Percentiles rank a stretch among this genome's conserved stretches.
Evolutionary conservation across 306 rosid genomes (phyloP).

Genomic region (Aeschynomene evenia): DNA sequence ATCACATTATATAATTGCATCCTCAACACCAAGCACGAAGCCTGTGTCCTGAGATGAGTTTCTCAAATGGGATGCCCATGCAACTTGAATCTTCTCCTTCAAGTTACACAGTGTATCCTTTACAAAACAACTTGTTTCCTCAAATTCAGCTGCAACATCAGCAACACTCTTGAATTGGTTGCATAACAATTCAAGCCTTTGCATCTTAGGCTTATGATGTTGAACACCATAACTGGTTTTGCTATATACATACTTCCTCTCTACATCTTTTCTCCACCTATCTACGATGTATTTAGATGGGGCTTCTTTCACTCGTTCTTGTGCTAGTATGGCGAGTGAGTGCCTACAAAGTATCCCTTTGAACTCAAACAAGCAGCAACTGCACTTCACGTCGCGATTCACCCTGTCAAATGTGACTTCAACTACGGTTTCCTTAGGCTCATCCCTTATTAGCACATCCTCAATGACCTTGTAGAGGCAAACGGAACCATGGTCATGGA

Average conservation of each 20-base stretch:
- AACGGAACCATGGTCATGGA: conserved; percentile 6
- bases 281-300: conserved; percentile 33
- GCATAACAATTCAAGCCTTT: conserved; percentile 31
- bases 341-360: conserved; percentile 43
- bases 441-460: conserved; percentile 22
- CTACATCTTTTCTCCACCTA: conserved; percentile 33
- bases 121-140: conserved; percentile 37
- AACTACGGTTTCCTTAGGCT: conserved; percentile 15
- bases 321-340: conserved; percentile 37
- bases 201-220: conserved; percentile 28
- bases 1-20: neutral
- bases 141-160: conserved; percentile 39
- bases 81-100: conserved; percentile 31
- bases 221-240: conserved; percentile 32
- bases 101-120: conserved; percentile 29
- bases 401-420: conserved; percentile 31
- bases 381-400: conserved; percentile 27
- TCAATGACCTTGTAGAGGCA: conserved; percentile 34
- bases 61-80: conserved; percentile 28
- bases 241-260: conserved; percentile 26
- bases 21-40: neutral
- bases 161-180: conserved; percentile 31
- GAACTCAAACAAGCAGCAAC: conserved; percentile 36
- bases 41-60: conserved; percentile 13
- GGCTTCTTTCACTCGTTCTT: conserved; percentile 37